A percentile compares a stretch with the other conserved stretches of the same genome.
phyloP scores from a whole-genome alignment of 2,329 filamentous ascomycete species.

The Capronia americana region DNA sequence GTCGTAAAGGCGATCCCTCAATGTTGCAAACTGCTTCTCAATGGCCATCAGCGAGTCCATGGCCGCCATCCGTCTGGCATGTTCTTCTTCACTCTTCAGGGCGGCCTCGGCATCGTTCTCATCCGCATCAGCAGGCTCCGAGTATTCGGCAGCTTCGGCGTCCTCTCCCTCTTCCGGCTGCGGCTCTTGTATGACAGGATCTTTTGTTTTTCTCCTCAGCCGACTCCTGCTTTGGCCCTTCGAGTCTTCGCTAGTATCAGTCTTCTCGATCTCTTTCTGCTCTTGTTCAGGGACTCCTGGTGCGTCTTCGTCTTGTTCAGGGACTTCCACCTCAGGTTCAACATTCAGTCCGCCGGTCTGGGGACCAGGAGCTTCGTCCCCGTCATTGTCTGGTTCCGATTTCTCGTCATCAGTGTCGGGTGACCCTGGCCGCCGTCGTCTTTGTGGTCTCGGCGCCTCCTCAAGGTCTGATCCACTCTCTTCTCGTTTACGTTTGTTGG shows the following conservation, averaged over 20 bases:
- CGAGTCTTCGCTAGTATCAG: conserved; percentile 68
- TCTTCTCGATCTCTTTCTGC: conserved; percentile 54
- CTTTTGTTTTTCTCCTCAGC: conserved; percentile 48
- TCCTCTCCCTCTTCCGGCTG: conserved; percentile 59
- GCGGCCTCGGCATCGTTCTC: conserved; percentile 49
- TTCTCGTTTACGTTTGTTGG: conserved; percentile 47
- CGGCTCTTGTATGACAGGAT: conserved; percentile 48
- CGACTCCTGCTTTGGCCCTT: conserved; percentile 55
- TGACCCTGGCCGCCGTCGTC: conserved; percentile 46
- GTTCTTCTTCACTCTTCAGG: conserved; percentile 61
- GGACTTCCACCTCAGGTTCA: conserved; percentile 42
- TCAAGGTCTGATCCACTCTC: conserved; percentile 34
- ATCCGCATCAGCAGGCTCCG: conserved; percentile 55
- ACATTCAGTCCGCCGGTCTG: conserved; percentile 43
- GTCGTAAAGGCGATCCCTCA: conserved; percentile 81
- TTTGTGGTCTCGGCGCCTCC: conserved; percentile 44
- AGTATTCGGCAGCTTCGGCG: conserved; percentile 54
- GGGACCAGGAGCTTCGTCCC: conserved; percentile 40
- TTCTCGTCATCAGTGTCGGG: conserved; percentile 47
- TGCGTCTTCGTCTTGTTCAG: conserved; percentile 54
- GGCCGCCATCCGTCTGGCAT: conserved; percentile 77
- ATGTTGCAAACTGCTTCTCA: conserved; percentile 85
- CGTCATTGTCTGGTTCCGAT: conserved; percentile 35
- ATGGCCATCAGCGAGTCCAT: conserved; percentile 80
- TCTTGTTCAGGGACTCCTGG: conserved; percentile 53